A percentile compares a stretch with the other conserved stretches of the same genome.
phyloP scores from a whole-genome alignment of 2,329 filamentous ascomycete genomes.

The Bipolaris zeicola region DNA sequence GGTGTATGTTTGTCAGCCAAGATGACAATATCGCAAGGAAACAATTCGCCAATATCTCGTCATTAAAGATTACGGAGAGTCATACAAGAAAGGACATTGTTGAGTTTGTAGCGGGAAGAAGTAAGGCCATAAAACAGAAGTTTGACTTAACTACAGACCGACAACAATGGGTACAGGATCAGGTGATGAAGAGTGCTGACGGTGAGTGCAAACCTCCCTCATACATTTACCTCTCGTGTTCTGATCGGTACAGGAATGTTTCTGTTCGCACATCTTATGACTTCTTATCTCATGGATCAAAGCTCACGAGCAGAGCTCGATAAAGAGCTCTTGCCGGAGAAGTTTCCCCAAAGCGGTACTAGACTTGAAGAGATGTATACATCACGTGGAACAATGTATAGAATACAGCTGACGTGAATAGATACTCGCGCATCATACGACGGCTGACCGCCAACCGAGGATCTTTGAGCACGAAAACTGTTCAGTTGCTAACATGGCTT shows the following conservation, averaged over 20 bases:
- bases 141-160: constrained; percentile 21
- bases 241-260: constrained; percentile 7
- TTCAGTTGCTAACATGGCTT: constrained; percentile 33
- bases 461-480: constrained; percentile 22
- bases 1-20: constrained; percentile 30
- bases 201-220: constrained; percentile 14
- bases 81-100: constrained; percentile 7
- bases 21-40: constrained; percentile 18
- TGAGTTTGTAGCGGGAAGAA: constrained; percentile 1
- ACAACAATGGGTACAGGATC: constrained; percentile 25
- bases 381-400: neutral
- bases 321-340: constrained; percentile 18
- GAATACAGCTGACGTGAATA: constrained; percentile 2
- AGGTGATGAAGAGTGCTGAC: constrained; percentile 28
- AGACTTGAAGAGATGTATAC: constrained; percentile 32
- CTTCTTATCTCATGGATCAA: constrained; percentile 24
- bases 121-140: constrained; percentile 17
- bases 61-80: constrained; percentile 2
- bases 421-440: constrained; percentile 33
- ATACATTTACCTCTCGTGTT: neutral
- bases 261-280: constrained; percentile 30
- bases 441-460: constrained; percentile 12
- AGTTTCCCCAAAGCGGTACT: constrained; percentile 19
- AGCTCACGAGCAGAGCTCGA: constrained; percentile 19
- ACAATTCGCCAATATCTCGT: constrained; percentile 5